Evolutionary conservation across 768 basidiomycete species (phyloP).

Genomic region (Agrocybe pediades): DNA sequence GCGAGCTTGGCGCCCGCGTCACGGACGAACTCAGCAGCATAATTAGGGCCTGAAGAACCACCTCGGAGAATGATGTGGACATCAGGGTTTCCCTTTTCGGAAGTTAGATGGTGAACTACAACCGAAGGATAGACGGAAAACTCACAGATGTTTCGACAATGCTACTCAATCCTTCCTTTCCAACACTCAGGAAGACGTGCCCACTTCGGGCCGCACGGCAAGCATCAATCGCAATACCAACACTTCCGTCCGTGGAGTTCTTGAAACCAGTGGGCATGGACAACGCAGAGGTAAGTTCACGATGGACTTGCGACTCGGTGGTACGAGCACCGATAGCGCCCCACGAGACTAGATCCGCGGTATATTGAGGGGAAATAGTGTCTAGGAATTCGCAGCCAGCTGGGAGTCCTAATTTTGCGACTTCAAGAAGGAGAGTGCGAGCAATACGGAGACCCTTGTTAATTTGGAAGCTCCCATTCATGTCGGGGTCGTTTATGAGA

Average conservation of each 20-base stretch:
- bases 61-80: conserved; percentile 96
- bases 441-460: conserved; percentile 94
- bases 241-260: conserved; percentile 94
- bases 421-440: conserved; percentile 82
- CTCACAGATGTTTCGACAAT: conserved; percentile 91
- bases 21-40: conserved; percentile 74
- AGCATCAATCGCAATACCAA: conserved; percentile 92
- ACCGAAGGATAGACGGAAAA: conserved; percentile 7
- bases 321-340: conserved; percentile 95
- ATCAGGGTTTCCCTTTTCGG: conserved; percentile 85
- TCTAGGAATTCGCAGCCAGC: conserved; percentile 96
- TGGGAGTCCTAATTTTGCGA: conserved; percentile 89
- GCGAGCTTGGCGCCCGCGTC: conserved; percentile 72
- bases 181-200: conserved; percentile 96
- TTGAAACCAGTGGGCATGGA: conserved; percentile 99
- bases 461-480: conserved; percentile 93
- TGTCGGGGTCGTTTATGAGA: conserved; percentile 94
- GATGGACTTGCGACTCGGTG: conserved; percentile 92
- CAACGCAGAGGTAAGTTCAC: conserved; percentile 84
- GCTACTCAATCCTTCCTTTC: conserved; percentile 92
- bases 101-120: background rate
- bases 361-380: conserved; percentile 74
- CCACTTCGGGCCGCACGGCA: conserved; percentile 89
- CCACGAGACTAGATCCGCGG: conserved; percentile 88
- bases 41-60: conserved; percentile 89